Conservation (phyloP, 2,329 filamentous ascomycete species). For the Diaporthe nobilis region DNA sequence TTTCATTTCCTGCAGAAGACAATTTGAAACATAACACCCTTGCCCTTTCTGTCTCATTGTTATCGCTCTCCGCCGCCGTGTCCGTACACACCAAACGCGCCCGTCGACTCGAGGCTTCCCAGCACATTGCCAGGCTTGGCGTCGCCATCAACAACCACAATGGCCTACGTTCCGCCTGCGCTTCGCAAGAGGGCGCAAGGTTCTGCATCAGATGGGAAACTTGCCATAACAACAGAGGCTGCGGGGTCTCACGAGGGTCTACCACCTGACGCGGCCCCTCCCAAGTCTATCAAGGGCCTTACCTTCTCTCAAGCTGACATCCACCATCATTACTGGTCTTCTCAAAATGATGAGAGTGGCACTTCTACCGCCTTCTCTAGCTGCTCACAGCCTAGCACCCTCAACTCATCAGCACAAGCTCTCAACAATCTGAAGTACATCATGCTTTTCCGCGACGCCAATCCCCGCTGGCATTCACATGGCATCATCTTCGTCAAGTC, state of each 20-base stretch:
- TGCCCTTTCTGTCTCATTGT: background rate
- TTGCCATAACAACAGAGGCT: background rate
- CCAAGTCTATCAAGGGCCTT: background rate
- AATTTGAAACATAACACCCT: background rate
- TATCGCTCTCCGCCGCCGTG: background rate
- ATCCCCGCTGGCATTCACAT: slow-evolving; percentile 6
- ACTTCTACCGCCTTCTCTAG: no score
- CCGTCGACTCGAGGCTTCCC: background rate
- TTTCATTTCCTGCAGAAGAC: background rate
- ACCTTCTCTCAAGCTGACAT: background rate
- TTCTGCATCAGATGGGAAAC: no score
- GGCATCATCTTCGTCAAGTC: slow-evolving; percentile 7
- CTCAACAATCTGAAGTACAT: background rate
- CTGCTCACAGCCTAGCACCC: background rate
- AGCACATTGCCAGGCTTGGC: background rate
- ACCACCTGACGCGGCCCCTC: background rate
- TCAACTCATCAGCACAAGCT: background rate
- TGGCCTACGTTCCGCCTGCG: slow-evolving; percentile 15
- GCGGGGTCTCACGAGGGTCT: background rate
- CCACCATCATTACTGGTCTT: background rate
- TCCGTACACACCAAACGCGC: background rate
- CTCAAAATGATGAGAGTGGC: background rate
- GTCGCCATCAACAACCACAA: background rate
- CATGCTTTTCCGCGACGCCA: background rate
- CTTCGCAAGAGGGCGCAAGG: background rate